phyloP scores from a whole-genome alignment of 2,329 filamentous ascomycete species.

The Ophiosphaerella korrae region DNA sequence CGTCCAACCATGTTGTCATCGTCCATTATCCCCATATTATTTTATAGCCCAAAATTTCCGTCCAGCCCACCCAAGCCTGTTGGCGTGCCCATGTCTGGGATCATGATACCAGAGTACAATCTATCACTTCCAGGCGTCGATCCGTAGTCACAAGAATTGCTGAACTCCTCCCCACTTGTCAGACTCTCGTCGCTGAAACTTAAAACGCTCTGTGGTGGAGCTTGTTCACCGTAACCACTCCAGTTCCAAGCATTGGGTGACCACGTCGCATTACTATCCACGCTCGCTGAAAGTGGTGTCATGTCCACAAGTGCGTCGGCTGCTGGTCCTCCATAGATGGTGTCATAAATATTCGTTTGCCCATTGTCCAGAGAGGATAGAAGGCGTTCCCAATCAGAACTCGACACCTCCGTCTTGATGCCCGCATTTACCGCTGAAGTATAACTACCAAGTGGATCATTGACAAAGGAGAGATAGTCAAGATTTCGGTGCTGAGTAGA shows the following conservation, averaged over 20 bases:
- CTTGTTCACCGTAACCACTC: conserved; percentile 30
- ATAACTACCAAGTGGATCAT: conserved; percentile 43
- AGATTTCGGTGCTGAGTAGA: conserved; percentile 48
- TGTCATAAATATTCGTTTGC: conserved; percentile 81
- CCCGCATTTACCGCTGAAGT: conserved; percentile 45
- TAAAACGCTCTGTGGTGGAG: conserved; percentile 58
- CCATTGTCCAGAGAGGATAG: conserved; percentile 80
- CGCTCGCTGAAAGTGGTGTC: conserved; percentile 33
- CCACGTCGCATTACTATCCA: conserved; percentile 42
- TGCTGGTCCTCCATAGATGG: conserved; percentile 73
- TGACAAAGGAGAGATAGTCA: conserved; percentile 55
- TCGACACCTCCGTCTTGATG: conserved; percentile 56
- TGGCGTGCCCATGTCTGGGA: conserved; percentile 39
- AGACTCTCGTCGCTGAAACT: conserved; percentile 66
- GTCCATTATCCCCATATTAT: neutral
- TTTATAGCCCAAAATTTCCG: conserved; percentile 48
- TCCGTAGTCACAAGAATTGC: conserved; percentile 33
- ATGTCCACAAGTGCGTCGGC: conserved; percentile 46
- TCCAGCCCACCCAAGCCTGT: conserved; percentile 45
- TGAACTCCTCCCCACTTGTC: conserved; percentile 57
- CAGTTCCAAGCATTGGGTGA: conserved; percentile 45
- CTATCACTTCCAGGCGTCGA: conserved; percentile 38
- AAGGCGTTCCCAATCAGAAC: conserved; percentile 81
- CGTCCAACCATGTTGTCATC: conserved; percentile 1
- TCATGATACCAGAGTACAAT: conserved; percentile 44